Conservation (phyloP, 345 rosid genomes). For the Cardamine occulta region DNA sequence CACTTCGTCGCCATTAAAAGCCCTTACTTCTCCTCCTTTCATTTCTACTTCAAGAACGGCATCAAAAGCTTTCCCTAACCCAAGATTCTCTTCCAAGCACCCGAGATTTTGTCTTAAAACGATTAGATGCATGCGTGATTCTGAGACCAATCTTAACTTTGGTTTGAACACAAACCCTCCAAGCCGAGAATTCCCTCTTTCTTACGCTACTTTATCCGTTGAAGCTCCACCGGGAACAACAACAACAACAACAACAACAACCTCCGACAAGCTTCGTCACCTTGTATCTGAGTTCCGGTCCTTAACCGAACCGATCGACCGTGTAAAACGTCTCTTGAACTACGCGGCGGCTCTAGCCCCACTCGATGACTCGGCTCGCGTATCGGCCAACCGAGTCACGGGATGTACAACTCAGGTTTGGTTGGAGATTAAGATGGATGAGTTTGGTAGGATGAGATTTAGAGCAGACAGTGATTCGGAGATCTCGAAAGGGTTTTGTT, state of each 20-base stretch:
- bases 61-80: neutral
- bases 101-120: neutral
- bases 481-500: constrained; percentile 77
- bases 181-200: constrained; percentile 8
- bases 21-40: constrained; percentile 30
- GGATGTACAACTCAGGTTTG: constrained; percentile 96
- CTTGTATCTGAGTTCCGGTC: constrained; percentile 66
- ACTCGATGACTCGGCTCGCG: constrained; percentile 68
- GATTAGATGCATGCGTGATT: constrained; percentile 28
- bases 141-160: constrained; percentile 3
- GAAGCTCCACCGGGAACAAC: constrained; percentile 27
- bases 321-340: constrained; percentile 77
- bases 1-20: constrained; percentile 22
- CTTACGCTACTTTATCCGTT: constrained; percentile 31
- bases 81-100: neutral
- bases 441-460: constrained; percentile 63
- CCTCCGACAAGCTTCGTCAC: constrained; percentile 48
- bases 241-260: constrained; percentile 21
- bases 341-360: constrained; percentile 68
- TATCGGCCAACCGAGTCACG: constrained; percentile 58
- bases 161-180: neutral
- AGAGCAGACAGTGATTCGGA: constrained; percentile 89
- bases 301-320: constrained; percentile 69
- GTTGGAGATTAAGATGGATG: constrained; percentile 63
- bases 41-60: constrained; percentile 23